phyloP scores from a whole-genome alignment of 2,329 filamentous ascomycete species.

The Verticillium nubilum region DNA sequence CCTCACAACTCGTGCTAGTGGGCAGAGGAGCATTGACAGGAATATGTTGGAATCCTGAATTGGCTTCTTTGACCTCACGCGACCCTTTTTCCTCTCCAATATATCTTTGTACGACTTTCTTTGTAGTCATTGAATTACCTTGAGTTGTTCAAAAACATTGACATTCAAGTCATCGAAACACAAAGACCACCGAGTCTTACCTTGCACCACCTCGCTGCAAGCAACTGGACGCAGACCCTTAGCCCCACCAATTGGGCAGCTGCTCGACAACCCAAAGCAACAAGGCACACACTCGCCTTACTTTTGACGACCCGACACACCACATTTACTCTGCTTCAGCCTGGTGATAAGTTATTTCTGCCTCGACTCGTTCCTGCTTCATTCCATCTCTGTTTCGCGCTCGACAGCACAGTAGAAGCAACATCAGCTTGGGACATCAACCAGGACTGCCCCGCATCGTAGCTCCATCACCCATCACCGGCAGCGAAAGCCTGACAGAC shows the following conservation, averaged over 20 bases:
- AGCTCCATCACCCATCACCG: background rate
- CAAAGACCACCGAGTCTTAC: background rate
- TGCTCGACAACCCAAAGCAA: background rate
- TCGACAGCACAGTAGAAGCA: background rate
- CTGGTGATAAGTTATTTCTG: background rate
- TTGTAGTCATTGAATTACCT: background rate
- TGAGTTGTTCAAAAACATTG: background rate
- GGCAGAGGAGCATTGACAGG: background rate
- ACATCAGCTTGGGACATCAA: background rate
- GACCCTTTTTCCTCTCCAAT: background rate
- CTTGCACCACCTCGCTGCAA: background rate
- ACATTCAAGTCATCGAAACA: background rate
- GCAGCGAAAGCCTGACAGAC: background rate
- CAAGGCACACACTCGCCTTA: conserved; percentile 1
- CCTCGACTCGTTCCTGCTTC: background rate
- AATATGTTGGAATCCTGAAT: background rate
- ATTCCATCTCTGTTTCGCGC: background rate
- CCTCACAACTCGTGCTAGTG: background rate
- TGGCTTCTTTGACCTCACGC: background rate
- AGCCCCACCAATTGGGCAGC: background rate
- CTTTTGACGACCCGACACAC: background rate
- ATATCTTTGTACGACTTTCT: background rate
- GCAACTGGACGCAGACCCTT: background rate
- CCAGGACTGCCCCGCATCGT: background rate
- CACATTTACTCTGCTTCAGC: background rate